Evolutionary conservation across 805 yeast genomes (phyloP), one percentile per base, ranked within the genome.

Genomic region (Lachancea cidri): DNA sequence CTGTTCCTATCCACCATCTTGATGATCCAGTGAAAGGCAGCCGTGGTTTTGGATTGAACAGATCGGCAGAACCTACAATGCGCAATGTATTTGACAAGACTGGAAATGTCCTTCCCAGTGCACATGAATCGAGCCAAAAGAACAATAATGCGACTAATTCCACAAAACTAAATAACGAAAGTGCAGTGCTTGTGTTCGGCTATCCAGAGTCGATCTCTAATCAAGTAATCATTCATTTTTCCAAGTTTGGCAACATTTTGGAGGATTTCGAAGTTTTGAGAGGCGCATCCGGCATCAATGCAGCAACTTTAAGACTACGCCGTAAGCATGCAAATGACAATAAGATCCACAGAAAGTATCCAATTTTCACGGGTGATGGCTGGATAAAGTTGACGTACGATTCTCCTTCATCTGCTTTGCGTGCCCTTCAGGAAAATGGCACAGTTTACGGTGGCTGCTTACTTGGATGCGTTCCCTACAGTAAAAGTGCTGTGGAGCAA

Each of bases 321-420:
- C 43, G 46, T 22, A 44, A 36, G 30, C 47, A 43, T 11, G 29
- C 38, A 5, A 33, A 40, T 20, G 38, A 33, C 6, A 31, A 44
- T 16, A 43, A 42, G 20, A 30, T 35, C 5, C 46, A 42, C 9
- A 64, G 60, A 44, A 69, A 63, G 49, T 60, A 67, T 55, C 94
- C 96, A 3, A 81, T 91, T 6, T 84, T 78, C 62, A 74, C 89
- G 9, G 98, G 98, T 1, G 75, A 79, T 35, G 80, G 86, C 30
- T 91, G 98, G 98, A 79, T 89, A n/a, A 85, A 88, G 57, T 59
- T 91, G 40, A 89, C 97, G 3, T 93, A 78, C 60, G 83, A 79
- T 43, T 81, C 80, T 44, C 76, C 83, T 5, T 68, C 81, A 1
- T 74, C 89, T 7, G 96, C 95, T 2, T 61, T 77, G 14, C 78